Conservation (phyloP, 345 rosid species). For the Citrus cavaleriei region DNA sequence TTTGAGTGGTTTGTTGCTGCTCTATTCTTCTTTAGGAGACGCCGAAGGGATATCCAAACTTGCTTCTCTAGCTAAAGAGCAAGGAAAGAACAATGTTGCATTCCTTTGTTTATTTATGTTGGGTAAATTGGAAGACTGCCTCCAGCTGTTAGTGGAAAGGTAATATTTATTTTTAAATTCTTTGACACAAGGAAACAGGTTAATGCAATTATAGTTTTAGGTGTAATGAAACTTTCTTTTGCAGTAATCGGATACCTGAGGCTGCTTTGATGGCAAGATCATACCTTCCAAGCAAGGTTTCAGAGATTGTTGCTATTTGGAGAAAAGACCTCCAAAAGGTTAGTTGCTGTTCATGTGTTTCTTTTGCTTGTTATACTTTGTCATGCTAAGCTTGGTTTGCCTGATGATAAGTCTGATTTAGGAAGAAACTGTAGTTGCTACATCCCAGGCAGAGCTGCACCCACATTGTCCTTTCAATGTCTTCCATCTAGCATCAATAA, state of each 20-base stretch:
- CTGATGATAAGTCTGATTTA: not conserved
- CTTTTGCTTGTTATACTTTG: not conserved
- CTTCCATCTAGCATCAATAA: not conserved
- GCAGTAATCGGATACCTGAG: slow-evolving; percentile 98
- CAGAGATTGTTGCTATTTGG: slow-evolving; percentile 94
- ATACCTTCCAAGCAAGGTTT: slow-evolving; percentile 97
- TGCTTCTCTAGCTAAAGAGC: slow-evolving; percentile 82
- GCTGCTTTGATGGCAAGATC: slow-evolving; percentile 99
- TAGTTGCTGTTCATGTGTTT: slow-evolving; percentile 10
- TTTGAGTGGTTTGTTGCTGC: slow-evolving; percentile 92
- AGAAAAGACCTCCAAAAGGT: slow-evolving; percentile 96
- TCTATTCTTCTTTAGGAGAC: slow-evolving; percentile 95
- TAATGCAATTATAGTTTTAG: slow-evolving; percentile 6
- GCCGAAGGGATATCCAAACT: slow-evolving; percentile 86
- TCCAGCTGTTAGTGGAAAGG: slow-evolving; percentile 93
- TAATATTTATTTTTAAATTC: slow-evolving; percentile 22
- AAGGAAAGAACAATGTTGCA: slow-evolving; percentile 97
- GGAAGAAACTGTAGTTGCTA: not conserved
- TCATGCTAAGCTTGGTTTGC: not conserved
- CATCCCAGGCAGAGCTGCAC: not conserved
- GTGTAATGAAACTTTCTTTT: slow-evolving; percentile 21
- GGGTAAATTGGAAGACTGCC: slow-evolving; percentile 96
- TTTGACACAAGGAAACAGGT: slow-evolving; percentile 4
- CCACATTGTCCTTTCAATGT: not conserved
- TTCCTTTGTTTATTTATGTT: slow-evolving; percentile 88